These are phyloP conservation scores for Blumeria graminis DNA, from an alignment of 2,329 filamentous ascomycete genomes.

Conservation along the genomic window DNA sequence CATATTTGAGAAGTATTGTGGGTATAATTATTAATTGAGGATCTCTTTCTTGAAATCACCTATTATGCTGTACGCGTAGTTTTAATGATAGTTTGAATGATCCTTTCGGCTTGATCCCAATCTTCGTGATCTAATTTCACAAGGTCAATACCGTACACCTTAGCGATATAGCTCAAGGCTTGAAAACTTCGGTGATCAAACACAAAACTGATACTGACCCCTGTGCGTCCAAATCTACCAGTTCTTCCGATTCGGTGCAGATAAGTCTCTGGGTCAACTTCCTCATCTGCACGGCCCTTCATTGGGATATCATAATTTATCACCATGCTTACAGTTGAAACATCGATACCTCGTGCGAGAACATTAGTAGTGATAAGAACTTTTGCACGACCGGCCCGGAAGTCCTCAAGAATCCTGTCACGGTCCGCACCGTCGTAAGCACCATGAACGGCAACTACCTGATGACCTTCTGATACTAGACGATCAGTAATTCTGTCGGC, in stretches of 20 bases:
- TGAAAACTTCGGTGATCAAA: slow-evolving; percentile 63
- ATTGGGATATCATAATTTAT: slow-evolving; percentile 87
- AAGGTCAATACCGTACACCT: slow-evolving; percentile 58
- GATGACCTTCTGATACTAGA: slow-evolving; percentile 76
- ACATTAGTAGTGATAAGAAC: slow-evolving; percentile 97
- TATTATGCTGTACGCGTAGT: slow-evolving; percentile 28
- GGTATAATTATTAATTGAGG: too few relatives aligned
- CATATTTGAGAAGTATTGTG: too few relatives aligned
- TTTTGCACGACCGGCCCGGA: slow-evolving; percentile 70
- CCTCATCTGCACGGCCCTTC: slow-evolving; percentile 49
- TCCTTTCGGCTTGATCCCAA: slow-evolving; percentile 73
- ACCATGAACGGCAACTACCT: slow-evolving; percentile 72
- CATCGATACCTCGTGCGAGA: slow-evolving; percentile 83
- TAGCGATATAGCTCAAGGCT: slow-evolving; percentile 56
- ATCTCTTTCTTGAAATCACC: too few relatives aligned
- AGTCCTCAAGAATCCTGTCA: slow-evolving; percentile 64
- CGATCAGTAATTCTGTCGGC: slow-evolving; percentile 64
- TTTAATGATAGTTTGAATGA: slow-evolving; percentile 63
- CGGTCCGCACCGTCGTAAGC: slow-evolving; percentile 65
- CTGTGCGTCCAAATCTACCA: slow-evolving; percentile 85
- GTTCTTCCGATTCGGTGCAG: slow-evolving; percentile 95
- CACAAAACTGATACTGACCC: slow-evolving; percentile 87
- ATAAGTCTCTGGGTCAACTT: slow-evolving; percentile 86
- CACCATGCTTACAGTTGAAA: slow-evolving; percentile 84
- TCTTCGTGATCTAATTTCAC: slow-evolving; percentile 62